phyloP scores from a whole-genome alignment of 495 filamentous ascomycete species.

The Letharia columbiana region DNA sequence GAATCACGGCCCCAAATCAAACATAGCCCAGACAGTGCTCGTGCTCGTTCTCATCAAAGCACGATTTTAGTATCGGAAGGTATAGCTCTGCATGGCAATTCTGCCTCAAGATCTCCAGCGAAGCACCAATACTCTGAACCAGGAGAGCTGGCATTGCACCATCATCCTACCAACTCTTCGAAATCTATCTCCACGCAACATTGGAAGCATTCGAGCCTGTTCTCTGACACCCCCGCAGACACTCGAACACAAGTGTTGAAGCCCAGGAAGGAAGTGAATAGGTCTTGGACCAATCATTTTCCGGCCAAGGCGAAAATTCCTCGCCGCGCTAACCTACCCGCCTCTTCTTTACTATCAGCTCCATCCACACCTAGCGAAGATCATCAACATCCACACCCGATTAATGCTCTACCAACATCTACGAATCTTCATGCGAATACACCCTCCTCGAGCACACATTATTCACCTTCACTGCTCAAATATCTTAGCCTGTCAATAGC shows the following conservation, averaged over 20 bases:
- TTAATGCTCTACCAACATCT: not conserved
- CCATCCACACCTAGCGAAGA: constrained; percentile 1
- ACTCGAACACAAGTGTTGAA: not conserved
- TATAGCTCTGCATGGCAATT: not conserved
- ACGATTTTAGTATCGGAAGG: not conserved
- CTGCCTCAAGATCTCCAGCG: not conserved
- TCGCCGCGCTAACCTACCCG: not conserved
- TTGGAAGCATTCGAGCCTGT: not conserved
- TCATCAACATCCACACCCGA: not conserved
- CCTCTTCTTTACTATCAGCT: not conserved
- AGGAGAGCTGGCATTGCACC: not conserved
- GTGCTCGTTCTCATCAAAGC: not conserved
- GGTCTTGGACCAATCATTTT: constrained; percentile 14
- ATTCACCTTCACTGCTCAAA: not conserved
- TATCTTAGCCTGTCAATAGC: not conserved
- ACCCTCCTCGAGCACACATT: not conserved
- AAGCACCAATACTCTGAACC: not conserved
- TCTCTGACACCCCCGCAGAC: not conserved
- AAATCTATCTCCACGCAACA: not conserved
- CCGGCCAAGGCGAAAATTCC: not conserved
- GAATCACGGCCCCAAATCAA: not conserved
- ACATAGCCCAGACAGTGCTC: not conserved
- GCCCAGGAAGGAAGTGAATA: not conserved
- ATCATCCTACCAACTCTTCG: not conserved
- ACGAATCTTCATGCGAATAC: not conserved